Evolutionary conservation across 2,329 filamentous ascomycete genomes (phyloP), one percentile per base, ranked within the genome.

Genomic region (Coniochaeta sp.): DNA sequence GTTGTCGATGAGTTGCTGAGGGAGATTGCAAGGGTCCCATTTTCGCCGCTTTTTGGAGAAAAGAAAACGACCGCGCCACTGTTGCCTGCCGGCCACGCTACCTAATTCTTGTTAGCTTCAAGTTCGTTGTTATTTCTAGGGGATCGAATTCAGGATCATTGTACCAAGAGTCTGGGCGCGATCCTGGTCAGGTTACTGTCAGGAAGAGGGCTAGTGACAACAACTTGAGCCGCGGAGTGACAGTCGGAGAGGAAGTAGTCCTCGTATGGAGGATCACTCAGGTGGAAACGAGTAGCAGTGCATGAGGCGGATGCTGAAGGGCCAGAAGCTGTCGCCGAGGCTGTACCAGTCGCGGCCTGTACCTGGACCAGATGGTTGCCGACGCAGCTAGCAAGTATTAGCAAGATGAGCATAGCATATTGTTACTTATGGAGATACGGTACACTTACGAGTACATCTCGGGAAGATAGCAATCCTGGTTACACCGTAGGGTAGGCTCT

Each of bases 241-340:
- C 84, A 88, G 66, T 88, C 85, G 0, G 84, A 87, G 64, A 86
- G 84, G 71, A 89, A 87, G 70, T 84, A 87, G 66, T 88, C 87
- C 42, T 84, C 76, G 62, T 87, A 86, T 0, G 85, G 85, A 1
- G 79, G 77, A 63, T 86, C 83, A 34, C 75, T 80, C 2, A 86
- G 72, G 24, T 74, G 70, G 9, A 71, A 60, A 57, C 5, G 63
- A 3, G 38, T 30, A n/a, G 26, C 57, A 47, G 40, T 26, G n/a
- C 57, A 56, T 5, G 54, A 34, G 19, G 54, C n/a, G 6, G 54
- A 38, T 10, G 54, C 54, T 12, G 54, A 56, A 36, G 54, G 54
- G 17, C 38, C 38, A 4, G 38, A 40, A 14, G 54, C 17, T 24
- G 54, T 34, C 10, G 19, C 19, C 34, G 54, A 34, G 22, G 26